Conservation (phyloP, 1,139 yeast genomes). For the Yamadazyma blattariae region DNA sequence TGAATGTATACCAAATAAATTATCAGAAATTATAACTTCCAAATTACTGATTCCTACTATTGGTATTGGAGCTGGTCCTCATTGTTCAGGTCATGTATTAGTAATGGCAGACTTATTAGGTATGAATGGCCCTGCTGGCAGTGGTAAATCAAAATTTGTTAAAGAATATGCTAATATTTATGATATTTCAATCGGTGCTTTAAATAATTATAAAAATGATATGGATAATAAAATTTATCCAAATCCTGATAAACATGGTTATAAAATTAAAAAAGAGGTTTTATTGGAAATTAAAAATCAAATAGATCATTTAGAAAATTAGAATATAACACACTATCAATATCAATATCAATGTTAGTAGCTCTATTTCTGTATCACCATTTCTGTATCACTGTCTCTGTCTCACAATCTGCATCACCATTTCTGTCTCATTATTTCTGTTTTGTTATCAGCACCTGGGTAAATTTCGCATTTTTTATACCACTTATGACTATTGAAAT, state of each 20-base stretch:
- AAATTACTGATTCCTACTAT: conserved; percentile 72
- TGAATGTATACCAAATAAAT: conserved; percentile 80
- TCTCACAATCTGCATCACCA: too few species aligned
- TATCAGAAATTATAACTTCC: conserved; percentile 66
- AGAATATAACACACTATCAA: too few species aligned
- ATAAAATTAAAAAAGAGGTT: conserved; percentile 66
- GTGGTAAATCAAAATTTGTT: conserved; percentile 66
- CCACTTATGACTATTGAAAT: conserved; percentile 29
- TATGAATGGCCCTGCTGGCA: conserved; percentile 53
- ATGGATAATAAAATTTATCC: conserved; percentile 62
- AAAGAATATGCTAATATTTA: conserved; percentile 61
- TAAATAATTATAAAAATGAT: conserved; percentile 55
- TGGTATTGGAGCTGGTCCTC: conserved; percentile 93
- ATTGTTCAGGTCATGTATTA: conserved; percentile 84
- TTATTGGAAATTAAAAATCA: conserved; percentile 43
- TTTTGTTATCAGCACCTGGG: too few species aligned
- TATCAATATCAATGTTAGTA: too few species aligned
- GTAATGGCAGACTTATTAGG: conserved; percentile 87
- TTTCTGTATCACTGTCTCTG: too few species aligned
- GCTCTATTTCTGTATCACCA: too few species aligned
- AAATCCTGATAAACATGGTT: conserved; percentile 58
- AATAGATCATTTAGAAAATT: neutral
- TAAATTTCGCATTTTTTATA: too few species aligned
- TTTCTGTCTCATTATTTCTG: too few species aligned
- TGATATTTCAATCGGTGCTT: conserved; percentile 48